phyloP scores from a whole-genome alignment of 306 rosid species.

The Chamaecrista fasciculata region DNA sequence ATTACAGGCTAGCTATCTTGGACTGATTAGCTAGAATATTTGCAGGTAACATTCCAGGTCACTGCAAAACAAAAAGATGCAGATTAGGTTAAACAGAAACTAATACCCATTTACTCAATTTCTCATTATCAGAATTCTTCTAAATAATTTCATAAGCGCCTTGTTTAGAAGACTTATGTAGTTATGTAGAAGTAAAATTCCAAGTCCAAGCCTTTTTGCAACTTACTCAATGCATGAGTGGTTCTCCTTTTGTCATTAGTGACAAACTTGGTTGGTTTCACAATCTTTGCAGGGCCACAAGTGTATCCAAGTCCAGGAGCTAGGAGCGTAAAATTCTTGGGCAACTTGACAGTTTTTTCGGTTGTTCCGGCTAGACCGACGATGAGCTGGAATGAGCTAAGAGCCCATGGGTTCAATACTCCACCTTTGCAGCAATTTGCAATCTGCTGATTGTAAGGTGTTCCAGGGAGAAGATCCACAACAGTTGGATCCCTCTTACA shows the following conservation, averaged over 20 bases:
- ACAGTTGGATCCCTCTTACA: constrained; percentile 83
- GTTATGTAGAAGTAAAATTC: not conserved
- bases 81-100: constrained; percentile 19
- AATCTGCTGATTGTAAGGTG: constrained; percentile 91
- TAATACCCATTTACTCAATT: constrained; percentile 5
- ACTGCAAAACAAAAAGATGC: constrained; percentile 56
- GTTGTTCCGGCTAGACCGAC: constrained; percentile 92
- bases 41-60: constrained; percentile 99
- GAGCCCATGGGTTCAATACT: constrained; percentile 74
- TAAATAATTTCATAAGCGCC: not conserved
- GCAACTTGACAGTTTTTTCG: constrained; percentile 76
- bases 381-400: constrained; percentile 84
- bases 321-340: constrained; percentile 72
- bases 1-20: constrained; percentile 20
- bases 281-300: constrained; percentile 78
- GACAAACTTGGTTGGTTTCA: constrained; percentile 57
- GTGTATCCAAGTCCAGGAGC: constrained; percentile 93
- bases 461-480: constrained; percentile 89
- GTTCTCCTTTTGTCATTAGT: constrained; percentile 72
- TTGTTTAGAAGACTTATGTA: not conserved
- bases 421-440: constrained; percentile 98
- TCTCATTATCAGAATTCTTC: not conserved
- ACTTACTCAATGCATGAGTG: constrained; percentile 93
- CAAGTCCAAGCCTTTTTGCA: constrained; percentile 1
- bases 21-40: constrained; percentile 69